A percentile compares a stretch with the other conserved stretches of the same genome.
These are phyloP conservation scores for Akanthomyces dipterigenus DNA, from an alignment of 2,329 filamentous ascomycete species.

Conservation along the genomic window DNA sequence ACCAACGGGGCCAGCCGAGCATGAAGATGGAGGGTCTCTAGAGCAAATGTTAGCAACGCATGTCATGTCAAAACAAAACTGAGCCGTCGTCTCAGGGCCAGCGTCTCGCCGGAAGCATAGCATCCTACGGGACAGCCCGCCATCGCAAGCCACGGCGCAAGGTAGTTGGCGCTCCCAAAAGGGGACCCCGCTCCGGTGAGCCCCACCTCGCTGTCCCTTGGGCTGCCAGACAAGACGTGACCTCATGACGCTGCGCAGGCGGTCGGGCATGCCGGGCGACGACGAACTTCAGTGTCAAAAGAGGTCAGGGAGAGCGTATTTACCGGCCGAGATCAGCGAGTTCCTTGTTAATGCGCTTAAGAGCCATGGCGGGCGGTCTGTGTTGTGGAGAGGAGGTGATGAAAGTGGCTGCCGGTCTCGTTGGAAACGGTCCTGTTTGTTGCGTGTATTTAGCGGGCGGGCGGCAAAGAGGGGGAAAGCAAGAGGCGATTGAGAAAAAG, in stretches of 20 bases:
- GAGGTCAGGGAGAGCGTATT: conserved; percentile 26
- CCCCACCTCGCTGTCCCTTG: conserved; percentile 30
- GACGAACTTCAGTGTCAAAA: conserved; percentile 13
- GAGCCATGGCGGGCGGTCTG: conserved; percentile 57
- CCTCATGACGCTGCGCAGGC: conserved; percentile 12
- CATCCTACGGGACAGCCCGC: not conserved
- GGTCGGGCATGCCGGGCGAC: conserved; percentile 20
- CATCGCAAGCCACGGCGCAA: not conserved
- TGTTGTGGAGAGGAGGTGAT: not conserved
- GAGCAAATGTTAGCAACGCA: conserved; percentile 18
- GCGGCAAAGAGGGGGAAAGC: not conserved
- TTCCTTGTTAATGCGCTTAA: conserved; percentile 95
- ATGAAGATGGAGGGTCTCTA: conserved; percentile 97
- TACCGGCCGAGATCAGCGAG: conserved; percentile 86
- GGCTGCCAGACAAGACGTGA: conserved; percentile 19
- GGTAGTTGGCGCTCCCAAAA: conserved; percentile 14
- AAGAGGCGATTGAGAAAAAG: not conserved
- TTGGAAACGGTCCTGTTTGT: conserved; percentile 2
- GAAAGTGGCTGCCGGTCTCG: conserved; percentile 7
- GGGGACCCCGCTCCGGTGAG: conserved; percentile 30
- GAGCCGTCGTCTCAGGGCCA: not conserved
- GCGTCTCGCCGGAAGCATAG: not conserved
- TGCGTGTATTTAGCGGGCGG: conserved; percentile 6
- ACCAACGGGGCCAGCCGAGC: conserved; percentile 92
- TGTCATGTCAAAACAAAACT: conserved; percentile 12